A percentile compares a stretch with the other conserved stretches of the same genome.
These are phyloP conservation scores for Verticillium nubilum DNA, from an alignment of 2,329 filamentous ascomycete genomes.

Conservation along the genomic window DNA sequence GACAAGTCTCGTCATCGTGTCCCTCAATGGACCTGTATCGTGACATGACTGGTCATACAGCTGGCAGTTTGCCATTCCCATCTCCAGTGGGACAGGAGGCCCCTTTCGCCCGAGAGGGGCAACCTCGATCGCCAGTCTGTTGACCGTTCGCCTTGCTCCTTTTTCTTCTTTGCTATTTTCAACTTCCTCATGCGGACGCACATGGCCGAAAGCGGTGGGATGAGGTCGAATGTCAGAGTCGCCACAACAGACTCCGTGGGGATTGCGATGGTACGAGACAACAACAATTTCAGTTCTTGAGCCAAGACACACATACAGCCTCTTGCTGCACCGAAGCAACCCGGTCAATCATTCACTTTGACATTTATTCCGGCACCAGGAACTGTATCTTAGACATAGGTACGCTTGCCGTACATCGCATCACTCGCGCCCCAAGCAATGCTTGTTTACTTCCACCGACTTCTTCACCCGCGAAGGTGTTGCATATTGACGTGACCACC, in stretches of 20 bases:
- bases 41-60: background rate
- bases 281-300: no score
- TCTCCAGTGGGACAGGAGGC: background rate
- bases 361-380: no score
- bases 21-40: background rate
- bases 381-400: no score
- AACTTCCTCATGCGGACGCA: background rate
- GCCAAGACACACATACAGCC: no score
- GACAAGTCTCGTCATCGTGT: background rate
- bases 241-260: background rate
- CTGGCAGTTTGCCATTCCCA: background rate
- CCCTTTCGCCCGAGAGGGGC: background rate
- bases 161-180: background rate
- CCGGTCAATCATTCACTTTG: no score
- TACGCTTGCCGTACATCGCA: no score
- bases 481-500: background rate
- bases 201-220: background rate
- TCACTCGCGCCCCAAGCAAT: no score
- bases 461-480: no score
- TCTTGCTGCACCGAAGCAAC: no score
- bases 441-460: no score
- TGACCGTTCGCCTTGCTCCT: background rate
- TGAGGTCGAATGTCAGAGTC: background rate
- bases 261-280: no score
- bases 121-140: background rate